Conservation (phyloP, 2,329 filamentous ascomycete species). For the Trichoderma asperellum region DNA sequence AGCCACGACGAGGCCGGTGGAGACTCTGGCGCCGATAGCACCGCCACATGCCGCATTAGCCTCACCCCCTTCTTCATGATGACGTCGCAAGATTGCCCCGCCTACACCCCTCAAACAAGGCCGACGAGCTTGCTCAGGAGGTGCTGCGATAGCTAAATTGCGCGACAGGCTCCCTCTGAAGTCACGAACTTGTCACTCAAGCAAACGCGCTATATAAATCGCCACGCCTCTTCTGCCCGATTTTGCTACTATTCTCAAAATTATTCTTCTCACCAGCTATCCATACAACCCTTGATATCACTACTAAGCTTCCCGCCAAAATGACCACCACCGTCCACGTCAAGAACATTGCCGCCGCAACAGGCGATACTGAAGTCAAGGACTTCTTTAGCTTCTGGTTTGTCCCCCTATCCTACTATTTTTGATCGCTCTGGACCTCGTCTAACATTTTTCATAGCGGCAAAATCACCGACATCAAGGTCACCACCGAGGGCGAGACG, state of each 20-base stretch:
- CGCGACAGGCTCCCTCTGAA: slow-evolving; percentile 20
- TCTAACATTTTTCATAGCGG: slow-evolving; percentile 60
- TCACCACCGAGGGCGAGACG: slow-evolving; percentile 68
- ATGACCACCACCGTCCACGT: slow-evolving; percentile 70
- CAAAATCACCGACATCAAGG: slow-evolving; percentile 83
- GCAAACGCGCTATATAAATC: slow-evolving; percentile 21
- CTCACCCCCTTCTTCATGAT: slow-evolving; percentile 28
- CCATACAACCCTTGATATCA: not conserved
- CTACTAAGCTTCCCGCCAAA: not conserved
- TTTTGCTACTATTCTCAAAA: slow-evolving; percentile 7
- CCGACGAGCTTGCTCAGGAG: not conserved
- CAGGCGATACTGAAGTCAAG: slow-evolving; percentile 85
- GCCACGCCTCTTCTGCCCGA: slow-evolving; percentile 4
- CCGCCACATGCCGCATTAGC: slow-evolving; percentile 25
- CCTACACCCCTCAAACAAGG: slow-evolving; percentile 25
- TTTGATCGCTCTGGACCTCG: not conserved
- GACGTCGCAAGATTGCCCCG: slow-evolving; percentile 30
- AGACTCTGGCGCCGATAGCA: not conserved
- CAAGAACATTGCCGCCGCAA: slow-evolving; percentile 81
- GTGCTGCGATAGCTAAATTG: slow-evolving; percentile 22
- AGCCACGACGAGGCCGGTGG: slow-evolving; percentile 6
- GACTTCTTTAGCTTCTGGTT: slow-evolving; percentile 98
- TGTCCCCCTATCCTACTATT: slow-evolving; percentile 36
- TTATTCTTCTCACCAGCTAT: not conserved
- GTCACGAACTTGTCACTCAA: slow-evolving; percentile 12